Evolutionary conservation across 192 early-diverging fungal genomes (phyloP).

Genomic region (Entrophospora sp.): DNA sequence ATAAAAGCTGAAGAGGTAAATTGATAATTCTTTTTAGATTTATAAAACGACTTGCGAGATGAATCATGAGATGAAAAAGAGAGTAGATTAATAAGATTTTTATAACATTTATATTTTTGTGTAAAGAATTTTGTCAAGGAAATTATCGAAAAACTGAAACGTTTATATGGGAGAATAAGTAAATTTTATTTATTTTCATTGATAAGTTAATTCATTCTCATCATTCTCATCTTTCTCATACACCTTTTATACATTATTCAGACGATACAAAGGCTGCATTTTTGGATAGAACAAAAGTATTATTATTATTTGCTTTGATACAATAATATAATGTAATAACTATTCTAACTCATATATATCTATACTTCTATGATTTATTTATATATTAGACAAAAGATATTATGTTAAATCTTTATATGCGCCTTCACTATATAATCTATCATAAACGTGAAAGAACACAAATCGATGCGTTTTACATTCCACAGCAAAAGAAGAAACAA

Average conservation of each 20-base stretch:
- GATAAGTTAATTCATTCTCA: background rate
- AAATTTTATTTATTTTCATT: background rate
- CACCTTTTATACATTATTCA: too few species aligned
- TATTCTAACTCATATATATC: too few species aligned
- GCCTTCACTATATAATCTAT: constrained; percentile 3
- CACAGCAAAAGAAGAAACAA: too few species aligned
- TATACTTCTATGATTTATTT: background rate
- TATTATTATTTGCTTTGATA: background rate
- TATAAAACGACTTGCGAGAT: too few species aligned
- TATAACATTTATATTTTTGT: background rate
- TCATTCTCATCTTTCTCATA: background rate
- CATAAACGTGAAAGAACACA: background rate
- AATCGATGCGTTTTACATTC: too few species aligned
- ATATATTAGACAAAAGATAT: constrained; percentile 5
- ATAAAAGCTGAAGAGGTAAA: background rate
- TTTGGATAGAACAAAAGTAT: constrained; percentile 17
- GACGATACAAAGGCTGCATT: constrained; percentile 13
- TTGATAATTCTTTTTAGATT: background rate
- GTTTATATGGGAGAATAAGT: constrained; percentile 14
- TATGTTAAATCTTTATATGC: background rate
- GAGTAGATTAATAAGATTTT: background rate
- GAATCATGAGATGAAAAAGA: too few species aligned
- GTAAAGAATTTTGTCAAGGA: background rate
- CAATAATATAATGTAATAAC: background rate
- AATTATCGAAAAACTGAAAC: constrained; percentile 1